Base-by-base conservation (phyloP, 768 basidiomycete genomes). In the Leucocoprinus birnbaumii region DNA sequence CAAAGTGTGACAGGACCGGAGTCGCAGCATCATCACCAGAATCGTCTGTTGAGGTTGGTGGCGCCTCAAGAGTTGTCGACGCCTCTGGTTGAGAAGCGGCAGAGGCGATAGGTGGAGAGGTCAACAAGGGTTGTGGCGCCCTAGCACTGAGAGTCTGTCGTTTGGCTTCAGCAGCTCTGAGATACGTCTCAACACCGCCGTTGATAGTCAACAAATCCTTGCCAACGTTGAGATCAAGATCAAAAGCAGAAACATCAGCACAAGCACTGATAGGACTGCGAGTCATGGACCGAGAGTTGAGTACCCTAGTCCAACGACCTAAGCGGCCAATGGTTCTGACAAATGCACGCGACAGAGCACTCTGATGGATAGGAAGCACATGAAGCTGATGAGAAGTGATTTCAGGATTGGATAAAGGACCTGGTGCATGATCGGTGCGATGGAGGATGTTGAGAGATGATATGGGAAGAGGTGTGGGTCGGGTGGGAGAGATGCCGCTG, bases 311-410 rank as follows among this genome's bases (percentile, higher is more conserved):
- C 89, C 92, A 89, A 9, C 88, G 75, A 1, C 92, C 92, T 16
- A 95, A 71, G 4, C 88, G 80, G 3, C 92, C 90, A 25, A 94
- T 85, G 2, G 92, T 92, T 69, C 84, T 87, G 51, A 89, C 85
- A 45, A 94, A 80, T 10, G 80, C 89, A 1, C 90, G 80, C 0
- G 89, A 90, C 14, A 94, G 72, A 0, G 85, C 75, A 61, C 77
- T 83, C 51, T 87, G 83, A 24, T 82, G 81, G 37, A 76, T 72
- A 1, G 84, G 80, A 11, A 84, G 70, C 6, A 77, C 63, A 1
- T 75, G 68, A 9, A 75, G 73, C 42, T 77, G 72, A 3, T 71
- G 64, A 42, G 75, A 66, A 3, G 72, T 63, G 18, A 66, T 27
- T 11, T 69, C 71, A 19, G 58, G 27, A 34, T 65, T 66, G 16